Evolutionary conservation across 2,329 filamentous ascomycete species (phyloP).

Genomic region (Aspergillus sp.): DNA sequence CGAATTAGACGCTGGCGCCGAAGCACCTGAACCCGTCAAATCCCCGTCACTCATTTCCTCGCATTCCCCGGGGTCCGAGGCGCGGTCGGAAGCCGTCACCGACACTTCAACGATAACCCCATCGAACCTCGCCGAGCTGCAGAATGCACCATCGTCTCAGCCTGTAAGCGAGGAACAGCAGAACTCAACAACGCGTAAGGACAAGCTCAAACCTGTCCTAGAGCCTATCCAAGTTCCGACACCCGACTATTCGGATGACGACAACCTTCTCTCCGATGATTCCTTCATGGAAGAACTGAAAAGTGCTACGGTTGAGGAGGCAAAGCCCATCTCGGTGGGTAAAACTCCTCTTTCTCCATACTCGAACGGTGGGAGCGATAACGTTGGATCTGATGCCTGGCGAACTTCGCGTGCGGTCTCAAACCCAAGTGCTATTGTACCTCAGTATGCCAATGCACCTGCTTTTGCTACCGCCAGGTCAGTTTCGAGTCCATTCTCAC

Average conservation of each 20-base stretch:
- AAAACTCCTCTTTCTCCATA: constrained; percentile 78
- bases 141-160: constrained; percentile 26
- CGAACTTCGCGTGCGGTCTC: constrained; percentile 42
- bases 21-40: constrained; percentile 14
- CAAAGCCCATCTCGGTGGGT: constrained; percentile 74
- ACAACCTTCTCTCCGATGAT: constrained; percentile 59
- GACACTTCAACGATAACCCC: constrained; percentile 22
- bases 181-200: constrained; percentile 27
- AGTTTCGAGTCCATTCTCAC: constrained; percentile 37
- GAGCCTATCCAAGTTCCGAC: constrained; percentile 55
- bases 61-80: constrained; percentile 17
- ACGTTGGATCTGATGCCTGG: constrained; percentile 30
- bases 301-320: constrained; percentile 77
- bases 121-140: constrained; percentile 20
- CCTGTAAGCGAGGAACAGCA: constrained; percentile 20
- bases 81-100: constrained; percentile 16
- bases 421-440: constrained; percentile 34
- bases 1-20: constrained; percentile 15
- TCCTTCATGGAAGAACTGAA: constrained; percentile 82
- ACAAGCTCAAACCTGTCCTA: constrained; percentile 36
- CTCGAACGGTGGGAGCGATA: constrained; percentile 38
- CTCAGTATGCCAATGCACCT: constrained; percentile 29
- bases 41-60: constrained; percentile 18
- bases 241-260: constrained; percentile 43
- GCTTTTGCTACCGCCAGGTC: constrained; percentile 37